phyloP scores from a whole-genome alignment of 306 rosid genomes.

The Citrullus amarus region DNA sequence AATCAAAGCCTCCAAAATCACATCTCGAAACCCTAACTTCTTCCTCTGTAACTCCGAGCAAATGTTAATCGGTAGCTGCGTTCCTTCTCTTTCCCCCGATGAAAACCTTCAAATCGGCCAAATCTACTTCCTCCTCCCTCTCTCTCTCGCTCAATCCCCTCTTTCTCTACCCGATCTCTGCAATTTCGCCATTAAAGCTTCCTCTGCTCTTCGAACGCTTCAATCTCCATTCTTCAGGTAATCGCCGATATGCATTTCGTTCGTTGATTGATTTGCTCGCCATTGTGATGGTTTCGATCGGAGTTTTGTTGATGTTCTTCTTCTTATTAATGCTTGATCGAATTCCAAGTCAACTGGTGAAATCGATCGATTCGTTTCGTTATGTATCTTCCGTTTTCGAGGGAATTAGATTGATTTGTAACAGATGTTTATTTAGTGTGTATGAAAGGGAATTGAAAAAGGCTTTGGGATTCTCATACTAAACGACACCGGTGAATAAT shows the following conservation, averaged over 20 bases:
- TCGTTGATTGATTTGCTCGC: neutral
- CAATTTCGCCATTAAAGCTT: constrained; percentile 48
- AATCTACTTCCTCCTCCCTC: constrained; percentile 62
- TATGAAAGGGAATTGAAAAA: too few species aligned
- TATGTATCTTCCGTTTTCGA: too few species aligned
- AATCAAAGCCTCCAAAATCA: constrained; percentile 26
- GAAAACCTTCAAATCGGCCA: constrained; percentile 48
- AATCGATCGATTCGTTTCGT: neutral
- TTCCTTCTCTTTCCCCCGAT: constrained; percentile 35
- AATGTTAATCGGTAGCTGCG: constrained; percentile 40
- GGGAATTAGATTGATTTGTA: too few species aligned
- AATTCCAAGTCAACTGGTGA: neutral
- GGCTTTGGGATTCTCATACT: too few species aligned
- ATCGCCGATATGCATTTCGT: too few species aligned
- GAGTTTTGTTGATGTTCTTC: neutral
- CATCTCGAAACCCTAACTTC: constrained; percentile 23
- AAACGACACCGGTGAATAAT: too few species aligned
- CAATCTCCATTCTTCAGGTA: neutral
- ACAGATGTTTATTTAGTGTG: too few species aligned
- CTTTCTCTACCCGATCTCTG: constrained; percentile 54
- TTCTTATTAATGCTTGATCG: neutral
- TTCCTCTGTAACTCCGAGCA: constrained; percentile 59
- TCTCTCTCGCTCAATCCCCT: constrained; percentile 21
- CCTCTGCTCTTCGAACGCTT: constrained; percentile 19
- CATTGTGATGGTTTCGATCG: neutral